Conservation (phyloP, 2,329 filamentous ascomycete genomes). For the Talaromyces atroroseus region DNA sequence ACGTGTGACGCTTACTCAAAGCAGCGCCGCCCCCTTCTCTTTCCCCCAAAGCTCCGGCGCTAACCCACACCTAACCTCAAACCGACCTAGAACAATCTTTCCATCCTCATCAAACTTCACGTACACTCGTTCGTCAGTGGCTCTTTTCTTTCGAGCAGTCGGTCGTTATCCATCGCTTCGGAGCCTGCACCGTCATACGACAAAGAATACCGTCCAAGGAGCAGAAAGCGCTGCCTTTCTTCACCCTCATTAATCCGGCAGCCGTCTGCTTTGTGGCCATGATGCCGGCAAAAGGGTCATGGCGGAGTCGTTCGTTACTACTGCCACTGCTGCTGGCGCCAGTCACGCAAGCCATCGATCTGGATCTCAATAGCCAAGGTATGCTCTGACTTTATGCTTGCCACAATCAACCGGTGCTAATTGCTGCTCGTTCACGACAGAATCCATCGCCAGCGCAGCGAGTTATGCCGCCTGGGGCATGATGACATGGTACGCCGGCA, state of each 20-base stretch:
- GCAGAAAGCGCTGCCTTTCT: neutral
- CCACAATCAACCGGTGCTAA: neutral
- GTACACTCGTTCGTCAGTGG: neutral
- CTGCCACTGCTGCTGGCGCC: slow-evolving; percentile 10
- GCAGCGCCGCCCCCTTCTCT: neutral
- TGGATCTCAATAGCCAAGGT: neutral
- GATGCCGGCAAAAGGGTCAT: slow-evolving; percentile 6
- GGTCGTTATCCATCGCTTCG: neutral
- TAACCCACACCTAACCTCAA: neutral
- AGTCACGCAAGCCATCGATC: slow-evolving; percentile 7
- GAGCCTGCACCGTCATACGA: neutral
- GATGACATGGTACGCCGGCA: slow-evolving; percentile 48
- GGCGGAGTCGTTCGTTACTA: slow-evolving; percentile 8
- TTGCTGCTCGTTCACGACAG: slow-evolving; percentile 18
- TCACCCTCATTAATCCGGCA: neutral
- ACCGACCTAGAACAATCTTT: neutral
- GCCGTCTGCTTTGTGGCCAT: neutral
- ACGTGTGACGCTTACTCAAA: neutral
- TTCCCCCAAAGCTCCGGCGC: neutral
- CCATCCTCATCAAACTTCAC: neutral
- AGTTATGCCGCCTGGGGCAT: slow-evolving; percentile 43
- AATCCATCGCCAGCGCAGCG: slow-evolving; percentile 44
- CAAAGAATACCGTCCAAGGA: neutral
- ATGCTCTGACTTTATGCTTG: neutral
- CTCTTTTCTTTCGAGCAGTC: neutral